phyloP scores from a whole-genome alignment of 2,329 filamentous ascomycete genomes.

The Claviceps sp. region DNA sequence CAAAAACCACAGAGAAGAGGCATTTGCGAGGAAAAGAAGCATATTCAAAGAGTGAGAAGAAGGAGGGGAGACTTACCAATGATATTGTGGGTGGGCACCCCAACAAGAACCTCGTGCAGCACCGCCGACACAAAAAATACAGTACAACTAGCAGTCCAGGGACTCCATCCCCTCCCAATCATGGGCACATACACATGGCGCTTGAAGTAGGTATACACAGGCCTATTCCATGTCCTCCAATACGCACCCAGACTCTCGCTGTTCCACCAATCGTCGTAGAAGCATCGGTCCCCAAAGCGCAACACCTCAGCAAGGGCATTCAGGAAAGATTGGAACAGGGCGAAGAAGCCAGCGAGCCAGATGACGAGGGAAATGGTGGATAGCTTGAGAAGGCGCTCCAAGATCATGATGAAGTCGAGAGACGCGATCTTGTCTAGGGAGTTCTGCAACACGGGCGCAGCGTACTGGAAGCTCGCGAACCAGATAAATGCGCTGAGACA shows the following conservation, averaged over 20 bases:
- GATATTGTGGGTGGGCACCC: constrained; percentile 86
- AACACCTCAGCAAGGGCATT: constrained; percentile 87
- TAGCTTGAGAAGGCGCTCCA: constrained; percentile 85
- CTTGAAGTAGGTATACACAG: constrained; percentile 93
- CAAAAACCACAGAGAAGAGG: no score
- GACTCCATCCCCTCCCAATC: constrained; percentile 68
- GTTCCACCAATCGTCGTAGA: constrained; percentile 99
- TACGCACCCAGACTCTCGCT: constrained; percentile 73
- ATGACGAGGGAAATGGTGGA: constrained; percentile 91
- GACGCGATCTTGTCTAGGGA: constrained; percentile 76
- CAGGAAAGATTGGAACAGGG: constrained; percentile 81
- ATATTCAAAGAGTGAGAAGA: background rate
- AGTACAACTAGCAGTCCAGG: constrained; percentile 54
- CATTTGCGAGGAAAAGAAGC: no score
- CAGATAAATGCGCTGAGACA: constrained; percentile 82
- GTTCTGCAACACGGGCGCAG: constrained; percentile 77
- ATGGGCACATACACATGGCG: constrained; percentile 85
- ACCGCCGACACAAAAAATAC: constrained; percentile 85
- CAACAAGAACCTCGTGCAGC: constrained; percentile 84
- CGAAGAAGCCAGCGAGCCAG: constrained; percentile 96
- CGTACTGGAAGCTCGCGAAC: constrained; percentile 90
- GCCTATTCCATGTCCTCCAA: constrained; percentile 96
- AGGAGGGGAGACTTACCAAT: constrained; percentile 45
- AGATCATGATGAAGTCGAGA: constrained; percentile 66
- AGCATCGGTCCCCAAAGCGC: constrained; percentile 81